Evolutionary conservation across 2,329 filamentous ascomycete genomes (phyloP).

Genomic region (Orbilia brochopaga): DNA sequence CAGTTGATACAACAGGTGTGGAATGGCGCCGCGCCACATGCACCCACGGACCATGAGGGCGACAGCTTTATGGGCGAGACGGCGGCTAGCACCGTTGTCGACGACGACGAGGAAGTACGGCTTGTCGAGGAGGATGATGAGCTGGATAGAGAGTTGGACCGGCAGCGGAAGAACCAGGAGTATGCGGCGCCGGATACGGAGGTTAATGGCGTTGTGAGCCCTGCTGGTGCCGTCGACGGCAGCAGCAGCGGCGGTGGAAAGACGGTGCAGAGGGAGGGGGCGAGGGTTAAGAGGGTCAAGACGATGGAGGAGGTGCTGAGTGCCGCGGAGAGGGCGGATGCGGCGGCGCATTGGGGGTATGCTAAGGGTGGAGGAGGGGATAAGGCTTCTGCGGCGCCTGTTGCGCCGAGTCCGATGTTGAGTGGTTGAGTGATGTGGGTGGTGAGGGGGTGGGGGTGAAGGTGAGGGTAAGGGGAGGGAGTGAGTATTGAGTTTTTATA

Average conservation of each 20-base stretch:
- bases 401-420: slow-evolving; percentile 46
- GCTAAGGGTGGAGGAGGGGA: slow-evolving; percentile 17
- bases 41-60: slow-evolving; percentile 72
- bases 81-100: slow-evolving; percentile 55
- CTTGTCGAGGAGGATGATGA: slow-evolving; percentile 46
- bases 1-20: slow-evolving; percentile 48
- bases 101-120: slow-evolving; percentile 41
- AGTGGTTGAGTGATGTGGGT: too few species aligned
- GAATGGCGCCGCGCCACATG: slow-evolving; percentile 65
- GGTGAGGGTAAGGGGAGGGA: too few species aligned
- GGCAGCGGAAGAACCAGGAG: slow-evolving; percentile 40
- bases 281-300: slow-evolving; percentile 45
- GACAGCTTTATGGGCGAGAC: slow-evolving; percentile 50
- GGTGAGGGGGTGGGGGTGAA: too few species aligned
- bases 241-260: slow-evolving; percentile 5
- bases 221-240: slow-evolving; percentile 7
- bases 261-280: too few species aligned
- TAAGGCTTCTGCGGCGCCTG: slow-evolving; percentile 34
- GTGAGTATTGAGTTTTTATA: too few species aligned
- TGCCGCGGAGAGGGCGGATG: slow-evolving; percentile 43
- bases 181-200: slow-evolving; percentile 41
- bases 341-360: slow-evolving; percentile 45
- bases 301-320: slow-evolving; percentile 50
- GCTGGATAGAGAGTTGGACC: slow-evolving; percentile 38
- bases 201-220: slow-evolving; percentile 23